phyloP scores from a whole-genome alignment of 352 stramenopile species.

The Phytopythium montanum region DNA sequence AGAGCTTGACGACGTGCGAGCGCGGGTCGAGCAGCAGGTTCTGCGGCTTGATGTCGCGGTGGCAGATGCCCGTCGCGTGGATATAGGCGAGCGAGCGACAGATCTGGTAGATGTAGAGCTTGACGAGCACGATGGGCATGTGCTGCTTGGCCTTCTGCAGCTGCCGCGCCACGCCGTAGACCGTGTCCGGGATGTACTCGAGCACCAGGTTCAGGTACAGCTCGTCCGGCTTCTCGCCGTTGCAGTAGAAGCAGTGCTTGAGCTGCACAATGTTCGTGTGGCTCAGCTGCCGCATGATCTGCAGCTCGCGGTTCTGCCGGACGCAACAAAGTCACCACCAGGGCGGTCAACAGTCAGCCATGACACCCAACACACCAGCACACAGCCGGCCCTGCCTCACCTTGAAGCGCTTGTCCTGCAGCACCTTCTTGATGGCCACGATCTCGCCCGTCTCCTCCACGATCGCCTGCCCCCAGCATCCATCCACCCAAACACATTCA shows the following conservation, averaged over 20 bases:
- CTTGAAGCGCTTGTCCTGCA: constrained; percentile 99
- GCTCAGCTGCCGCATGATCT: constrained; percentile 98
- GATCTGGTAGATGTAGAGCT: constrained; percentile 99
- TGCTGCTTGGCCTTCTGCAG: constrained; percentile 97
- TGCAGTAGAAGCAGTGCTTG: constrained; percentile 99
- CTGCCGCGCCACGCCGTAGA: constrained; percentile 95
- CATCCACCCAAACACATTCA: background rate
- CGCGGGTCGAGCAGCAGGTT: constrained; percentile 98
- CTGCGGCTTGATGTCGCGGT: constrained; percentile 99
- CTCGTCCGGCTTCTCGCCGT: constrained; percentile 94
- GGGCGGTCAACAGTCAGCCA: background rate
- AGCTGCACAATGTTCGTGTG: constrained; percentile 99
- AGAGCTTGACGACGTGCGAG: constrained; percentile 98
- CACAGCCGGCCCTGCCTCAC: constrained; percentile 16
- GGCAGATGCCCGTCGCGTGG: constrained; percentile 97
- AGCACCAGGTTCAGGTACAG: constrained; percentile 99
- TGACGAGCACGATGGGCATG: constrained; percentile 96
- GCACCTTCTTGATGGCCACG: constrained; percentile 99
- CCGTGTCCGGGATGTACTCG: constrained; percentile 99
- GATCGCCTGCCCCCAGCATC: constrained; percentile 43
- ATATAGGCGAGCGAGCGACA: constrained; percentile 97
- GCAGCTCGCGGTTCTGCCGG: constrained; percentile 95
- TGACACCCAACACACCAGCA: background rate
- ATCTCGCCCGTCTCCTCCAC: constrained; percentile 97
- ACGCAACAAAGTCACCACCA: background rate